These are phyloP conservation scores for Fusarium agapanthi DNA, from an alignment of 2,329 filamentous ascomycete species.

Conservation along the genomic window DNA sequence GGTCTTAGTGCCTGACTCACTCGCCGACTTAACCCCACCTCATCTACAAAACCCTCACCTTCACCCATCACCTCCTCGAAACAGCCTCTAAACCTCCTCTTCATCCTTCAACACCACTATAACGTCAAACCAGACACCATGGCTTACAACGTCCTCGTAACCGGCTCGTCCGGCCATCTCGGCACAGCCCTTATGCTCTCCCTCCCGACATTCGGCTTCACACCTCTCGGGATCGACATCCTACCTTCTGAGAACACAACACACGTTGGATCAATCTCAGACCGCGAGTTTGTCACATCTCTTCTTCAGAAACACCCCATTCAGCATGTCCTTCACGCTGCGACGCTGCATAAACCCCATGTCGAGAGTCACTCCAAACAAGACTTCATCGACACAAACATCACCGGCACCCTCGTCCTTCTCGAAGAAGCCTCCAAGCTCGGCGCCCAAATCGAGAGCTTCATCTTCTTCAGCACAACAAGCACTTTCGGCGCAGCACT, in stretches of 20 bases:
- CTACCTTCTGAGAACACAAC: constrained; percentile 49
- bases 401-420: constrained; percentile 53
- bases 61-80: not conserved
- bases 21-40: constrained; percentile 23
- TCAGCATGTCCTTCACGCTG: constrained; percentile 54
- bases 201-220: constrained; percentile 51
- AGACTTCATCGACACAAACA: constrained; percentile 56
- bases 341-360: constrained; percentile 59
- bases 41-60: constrained; percentile 20
- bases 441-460: constrained; percentile 46
- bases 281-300: constrained; percentile 45
- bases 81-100: not conserved
- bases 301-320: constrained; percentile 48
- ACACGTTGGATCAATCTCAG: constrained; percentile 49
- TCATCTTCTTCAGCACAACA: constrained; percentile 57
- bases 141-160: constrained; percentile 52
- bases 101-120: not conserved
- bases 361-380: constrained; percentile 54
- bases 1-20: constrained; percentile 25
- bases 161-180: constrained; percentile 57
- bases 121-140: not conserved
- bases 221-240: constrained; percentile 56
- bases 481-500: constrained; percentile 55
- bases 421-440: constrained; percentile 50
- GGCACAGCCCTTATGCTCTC: constrained; percentile 56